Evolutionary conservation across 768 basidiomycete species (phyloP).

Genomic region (Russula abietina): DNA sequence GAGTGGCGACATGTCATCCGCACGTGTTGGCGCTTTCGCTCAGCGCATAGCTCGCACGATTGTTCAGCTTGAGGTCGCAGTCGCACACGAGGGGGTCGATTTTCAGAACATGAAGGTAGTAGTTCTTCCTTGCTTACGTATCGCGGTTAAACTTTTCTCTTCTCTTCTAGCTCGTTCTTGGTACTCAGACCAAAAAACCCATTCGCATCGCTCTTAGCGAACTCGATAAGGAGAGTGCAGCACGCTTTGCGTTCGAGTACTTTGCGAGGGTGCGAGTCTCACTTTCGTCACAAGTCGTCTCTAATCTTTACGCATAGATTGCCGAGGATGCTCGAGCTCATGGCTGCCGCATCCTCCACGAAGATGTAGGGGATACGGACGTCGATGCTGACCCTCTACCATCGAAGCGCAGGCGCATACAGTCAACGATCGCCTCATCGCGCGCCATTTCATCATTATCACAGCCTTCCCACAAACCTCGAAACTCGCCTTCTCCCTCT

Average conservation of each 20-base stretch:
- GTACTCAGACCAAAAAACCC: constrained; percentile 15
- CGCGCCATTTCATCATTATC: background rate
- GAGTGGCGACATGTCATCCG: constrained; percentile 3
- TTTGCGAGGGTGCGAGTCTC: constrained; percentile 8
- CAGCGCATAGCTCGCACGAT: constrained; percentile 10
- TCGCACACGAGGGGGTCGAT: constrained; percentile 5
- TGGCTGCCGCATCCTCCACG: constrained; percentile 5
- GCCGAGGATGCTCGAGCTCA: constrained; percentile 9
- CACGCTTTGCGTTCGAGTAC: constrained; percentile 11
- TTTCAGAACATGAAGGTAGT: constrained; percentile 13
- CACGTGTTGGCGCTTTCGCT: constrained; percentile 5
- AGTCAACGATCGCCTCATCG: background rate
- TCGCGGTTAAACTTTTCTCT: background rate
- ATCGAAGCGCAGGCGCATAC: constrained; percentile 8
- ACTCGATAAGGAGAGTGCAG: constrained; percentile 4
- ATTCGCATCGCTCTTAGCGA: constrained; percentile 8
- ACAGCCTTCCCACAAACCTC: background rate
- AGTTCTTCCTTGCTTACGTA: background rate
- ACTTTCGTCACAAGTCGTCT: background rate
- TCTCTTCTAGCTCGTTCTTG: constrained; percentile 11
- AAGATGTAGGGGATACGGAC: background rate
- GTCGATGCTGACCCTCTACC: background rate
- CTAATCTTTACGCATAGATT: background rate
- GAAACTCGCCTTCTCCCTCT: background rate
- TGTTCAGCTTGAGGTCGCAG: background rate